A percentile compares a stretch with the other conserved stretches of the same genome.
phyloP scores from a whole-genome alignment of 1,139 yeast species.

The Hemisphaericaspora subhashii region DNA sequence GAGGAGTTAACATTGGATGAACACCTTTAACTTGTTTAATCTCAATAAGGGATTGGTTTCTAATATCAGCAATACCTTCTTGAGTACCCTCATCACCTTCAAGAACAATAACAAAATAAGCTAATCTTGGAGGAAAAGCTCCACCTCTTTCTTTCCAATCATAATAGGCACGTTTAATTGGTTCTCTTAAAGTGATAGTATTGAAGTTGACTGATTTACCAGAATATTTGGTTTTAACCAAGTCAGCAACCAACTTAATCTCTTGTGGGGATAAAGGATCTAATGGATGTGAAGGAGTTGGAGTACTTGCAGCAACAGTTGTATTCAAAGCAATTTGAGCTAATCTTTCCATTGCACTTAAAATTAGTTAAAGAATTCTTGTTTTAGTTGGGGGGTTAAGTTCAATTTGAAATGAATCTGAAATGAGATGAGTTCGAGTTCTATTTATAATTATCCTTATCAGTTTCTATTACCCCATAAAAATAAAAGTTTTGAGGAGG shows the following conservation, averaged over 20 bases:
- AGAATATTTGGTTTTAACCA: slow-evolving; percentile 35
- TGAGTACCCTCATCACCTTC: slow-evolving; percentile 59
- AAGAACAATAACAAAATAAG: slow-evolving; percentile 64
- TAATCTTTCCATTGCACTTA: slow-evolving; percentile 67
- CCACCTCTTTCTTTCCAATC: slow-evolving; percentile 66
- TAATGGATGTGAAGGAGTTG: slow-evolving; percentile 63
- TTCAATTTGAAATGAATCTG: not conserved
- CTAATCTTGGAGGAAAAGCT: slow-evolving; percentile 66
- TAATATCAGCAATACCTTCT: slow-evolving; percentile 68
- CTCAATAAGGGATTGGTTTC: slow-evolving; percentile 45
- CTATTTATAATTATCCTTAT: not conserved
- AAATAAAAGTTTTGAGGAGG: too few species aligned
- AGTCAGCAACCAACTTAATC: slow-evolving; percentile 36
- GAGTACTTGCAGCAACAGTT: slow-evolving; percentile 56
- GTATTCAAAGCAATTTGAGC: slow-evolving; percentile 65
- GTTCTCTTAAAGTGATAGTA: slow-evolving; percentile 71
- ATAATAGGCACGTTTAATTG: slow-evolving; percentile 59
- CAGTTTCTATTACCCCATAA: too few species aligned
- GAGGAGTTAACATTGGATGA: slow-evolving; percentile 74
- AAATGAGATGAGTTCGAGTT: not conserved
- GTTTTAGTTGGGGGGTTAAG: not conserved
- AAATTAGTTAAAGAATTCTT: too few species aligned
- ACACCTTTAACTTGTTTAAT: slow-evolving; percentile 55
- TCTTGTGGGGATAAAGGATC: slow-evolving; percentile 70
- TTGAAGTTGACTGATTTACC: slow-evolving; percentile 57